A percentile compares a stretch with the other conserved stretches of the same genome.
phyloP scores from a whole-genome alignment of 257 asterid genomes.

The Nicotiana noctiflora region DNA sequence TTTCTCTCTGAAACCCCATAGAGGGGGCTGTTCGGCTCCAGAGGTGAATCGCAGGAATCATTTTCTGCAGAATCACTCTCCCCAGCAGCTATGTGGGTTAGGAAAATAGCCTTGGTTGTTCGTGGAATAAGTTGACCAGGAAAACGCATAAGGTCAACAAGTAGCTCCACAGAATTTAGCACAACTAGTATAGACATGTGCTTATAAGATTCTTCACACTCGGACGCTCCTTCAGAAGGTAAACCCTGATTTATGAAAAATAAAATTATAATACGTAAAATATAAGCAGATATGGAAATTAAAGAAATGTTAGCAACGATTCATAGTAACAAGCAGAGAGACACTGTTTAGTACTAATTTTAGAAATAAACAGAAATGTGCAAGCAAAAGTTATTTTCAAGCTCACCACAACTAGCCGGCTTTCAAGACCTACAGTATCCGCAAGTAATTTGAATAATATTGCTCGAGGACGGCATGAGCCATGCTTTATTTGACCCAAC shows the following conservation, averaged over 20 bases:
- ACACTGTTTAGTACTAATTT: neutral
- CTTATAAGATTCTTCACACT: conserved; percentile 79
- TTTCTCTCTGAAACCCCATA: conserved; percentile 73
- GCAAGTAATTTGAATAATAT: conserved; percentile 94
- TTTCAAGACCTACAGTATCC: conserved; percentile 90
- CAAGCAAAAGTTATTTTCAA: neutral
- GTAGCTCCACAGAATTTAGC: conserved; percentile 66
- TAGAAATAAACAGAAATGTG: neutral
- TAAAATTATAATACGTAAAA: conserved; percentile 2
- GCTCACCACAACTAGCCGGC: conserved; percentile 86
- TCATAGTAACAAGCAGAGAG: neutral
- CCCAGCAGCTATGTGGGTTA: conserved; percentile 89
- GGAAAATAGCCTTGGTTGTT: conserved; percentile 65
- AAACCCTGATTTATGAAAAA: conserved; percentile 59
- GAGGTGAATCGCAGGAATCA: conserved; percentile 97
- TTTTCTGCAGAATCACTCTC: conserved; percentile 99
- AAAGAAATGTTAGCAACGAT: conserved; percentile 1
- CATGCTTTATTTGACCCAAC: conserved; percentile 86
- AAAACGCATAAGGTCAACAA: conserved; percentile 79
- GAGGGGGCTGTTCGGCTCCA: conserved; percentile 96
- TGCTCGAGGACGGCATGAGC: conserved; percentile 93
- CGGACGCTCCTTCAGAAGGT: conserved; percentile 77
- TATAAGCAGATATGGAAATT: conserved; percentile 7
- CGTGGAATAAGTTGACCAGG: conserved; percentile 90
- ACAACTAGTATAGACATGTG: conserved; percentile 86